Percentiles rank a stretch among this genome's conserved stretches.
Evolutionary conservation across 768 basidiomycete genomes (phyloP).

Genomic region (Amanita pallidorosea): DNA sequence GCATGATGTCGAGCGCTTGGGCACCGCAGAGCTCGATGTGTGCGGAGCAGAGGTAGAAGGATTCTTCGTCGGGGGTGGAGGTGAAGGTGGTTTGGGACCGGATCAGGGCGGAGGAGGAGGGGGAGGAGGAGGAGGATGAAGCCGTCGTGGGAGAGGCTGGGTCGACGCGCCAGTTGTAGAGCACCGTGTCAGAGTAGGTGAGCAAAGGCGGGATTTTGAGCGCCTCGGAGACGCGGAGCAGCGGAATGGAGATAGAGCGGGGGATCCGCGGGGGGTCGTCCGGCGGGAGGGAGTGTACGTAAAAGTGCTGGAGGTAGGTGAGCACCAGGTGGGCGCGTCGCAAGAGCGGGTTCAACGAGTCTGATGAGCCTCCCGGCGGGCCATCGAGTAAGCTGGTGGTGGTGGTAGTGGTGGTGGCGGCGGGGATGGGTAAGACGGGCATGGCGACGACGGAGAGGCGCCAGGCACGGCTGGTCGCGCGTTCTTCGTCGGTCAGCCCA

Average conservation of each 20-base stretch:
- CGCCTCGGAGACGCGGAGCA: constrained; percentile 56
- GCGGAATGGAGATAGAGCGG: constrained; percentile 60
- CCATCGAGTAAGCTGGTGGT: too few relatives aligned
- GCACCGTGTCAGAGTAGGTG: constrained; percentile 88
- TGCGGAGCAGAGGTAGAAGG: constrained; percentile 86
- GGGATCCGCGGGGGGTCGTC: constrained; percentile 55
- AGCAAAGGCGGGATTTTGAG: constrained; percentile 83
- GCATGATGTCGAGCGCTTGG: constrained; percentile 78
- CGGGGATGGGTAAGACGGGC: constrained; percentile 32
- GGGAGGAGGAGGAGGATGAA: too few relatives aligned
- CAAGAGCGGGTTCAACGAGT: constrained; percentile 42
- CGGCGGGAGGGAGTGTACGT: constrained; percentile 58
- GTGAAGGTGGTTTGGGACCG: constrained; percentile 70
- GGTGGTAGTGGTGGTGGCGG: constrained; percentile 11
- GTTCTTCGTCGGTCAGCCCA: constrained; percentile 6
- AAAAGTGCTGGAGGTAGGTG: constrained; percentile 70
- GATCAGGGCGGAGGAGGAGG: constrained; percentile 40
- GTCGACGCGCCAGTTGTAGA: constrained; percentile 72
- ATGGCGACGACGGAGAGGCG: constrained; percentile 28
- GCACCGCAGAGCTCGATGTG: constrained; percentile 87
- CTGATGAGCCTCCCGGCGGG: too few relatives aligned
- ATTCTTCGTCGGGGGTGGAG: constrained; percentile 68
- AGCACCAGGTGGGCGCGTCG: constrained; percentile 73
- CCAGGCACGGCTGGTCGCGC: background rate
- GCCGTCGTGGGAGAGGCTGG: too few relatives aligned